phyloP scores from a whole-genome alignment of 805 yeast genomes.

The Wickerhamomyces canadensis region DNA sequence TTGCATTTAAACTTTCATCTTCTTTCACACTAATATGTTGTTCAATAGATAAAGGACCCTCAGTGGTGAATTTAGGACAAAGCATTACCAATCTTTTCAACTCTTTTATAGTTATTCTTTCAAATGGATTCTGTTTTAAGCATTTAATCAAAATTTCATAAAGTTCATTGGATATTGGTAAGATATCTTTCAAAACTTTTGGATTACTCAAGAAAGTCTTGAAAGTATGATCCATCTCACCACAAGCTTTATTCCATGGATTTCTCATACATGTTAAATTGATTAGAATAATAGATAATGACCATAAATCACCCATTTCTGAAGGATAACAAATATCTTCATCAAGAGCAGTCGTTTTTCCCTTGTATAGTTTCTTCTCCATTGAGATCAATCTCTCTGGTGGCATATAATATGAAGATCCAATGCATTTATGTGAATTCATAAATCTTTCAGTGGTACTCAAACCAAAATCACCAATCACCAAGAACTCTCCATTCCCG shows the following conservation, averaged over 20 bases:
- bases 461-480: slow-evolving; percentile 85
- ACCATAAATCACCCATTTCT: slow-evolving; percentile 80
- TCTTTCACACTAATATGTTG: no score
- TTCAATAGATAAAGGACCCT: slow-evolving; percentile 16
- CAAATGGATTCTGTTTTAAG: slow-evolving; percentile 27
- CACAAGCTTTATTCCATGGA: slow-evolving; percentile 83
- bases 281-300: slow-evolving; percentile 73
- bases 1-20: no score
- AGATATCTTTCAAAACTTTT: slow-evolving; percentile 51
- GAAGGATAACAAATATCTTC: slow-evolving; percentile 48
- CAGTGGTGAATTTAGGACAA: slow-evolving; percentile 16
- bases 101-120: slow-evolving; percentile 24
- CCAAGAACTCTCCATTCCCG: slow-evolving; percentile 46
- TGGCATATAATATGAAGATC: slow-evolving; percentile 88
- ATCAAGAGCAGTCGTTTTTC: slow-evolving; percentile 5
- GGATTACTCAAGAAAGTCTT: slow-evolving; percentile 53
- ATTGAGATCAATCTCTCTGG: slow-evolving; percentile 64
- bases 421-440: slow-evolving; percentile 73
- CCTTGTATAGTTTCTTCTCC: slow-evolving; percentile 10
- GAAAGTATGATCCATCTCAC: slow-evolving; percentile 55
- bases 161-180: slow-evolving; percentile 68
- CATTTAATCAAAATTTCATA: slow-evolving; percentile 40
- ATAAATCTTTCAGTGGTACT: slow-evolving; percentile 58
- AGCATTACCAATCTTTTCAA: slow-evolving; percentile 14
- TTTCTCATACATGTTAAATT: slow-evolving; percentile 79